Base-by-base conservation (phyloP, 352 stramenopile genomes). In the Pythium aquatile region DNA sequence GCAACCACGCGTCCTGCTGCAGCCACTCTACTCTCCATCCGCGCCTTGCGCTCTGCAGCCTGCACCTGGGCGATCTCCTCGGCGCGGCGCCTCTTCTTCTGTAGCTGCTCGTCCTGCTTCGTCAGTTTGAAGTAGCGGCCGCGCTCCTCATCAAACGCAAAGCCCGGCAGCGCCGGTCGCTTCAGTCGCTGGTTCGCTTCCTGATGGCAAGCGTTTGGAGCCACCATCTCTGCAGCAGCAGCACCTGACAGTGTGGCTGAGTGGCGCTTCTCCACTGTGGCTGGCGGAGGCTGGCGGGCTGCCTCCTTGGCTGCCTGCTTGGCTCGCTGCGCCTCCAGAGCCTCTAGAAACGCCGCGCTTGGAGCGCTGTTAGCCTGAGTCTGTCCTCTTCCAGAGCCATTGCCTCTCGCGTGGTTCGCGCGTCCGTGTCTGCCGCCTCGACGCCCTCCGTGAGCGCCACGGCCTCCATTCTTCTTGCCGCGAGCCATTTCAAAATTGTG, bases 141-240 rank as follows among this genome's bases (percentile, higher is more conserved):
- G 52, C 76, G 81, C 16, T 29, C 53, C 40, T 85, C 71, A 52
- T 91, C 82, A 56, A 78, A 91, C 64, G 84, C 83, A 48, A 87
- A 91, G 9, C 82, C 82, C 30, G 75, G 65, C 7, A 91, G 65
- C 30, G 70, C 29, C 28, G 59, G 64, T 24, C 30, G 58, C 61
- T 60, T 54, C 3, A 48, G 20, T 32, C 30, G 46, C 46, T 53
- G 20, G 46, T 47, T 3, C 16, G 40, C 8, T 35, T 35, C 5
- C 32, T 35, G 32, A 5, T 35, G 32, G 5, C 5, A 9, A 9
- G 9, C 26, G 29, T 49, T 55, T 8, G 26, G 10, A 42, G 3
- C 4, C 8, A 16, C 5, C 16, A 16, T 4, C 40, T 48, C 13
- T 67, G 65, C 46, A 26, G 40, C 7, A 6, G 40, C 16, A 24